Evolutionary conservation across 352 stramenopile species (phyloP).

Genomic region (Aphanomyces astaci): DNA sequence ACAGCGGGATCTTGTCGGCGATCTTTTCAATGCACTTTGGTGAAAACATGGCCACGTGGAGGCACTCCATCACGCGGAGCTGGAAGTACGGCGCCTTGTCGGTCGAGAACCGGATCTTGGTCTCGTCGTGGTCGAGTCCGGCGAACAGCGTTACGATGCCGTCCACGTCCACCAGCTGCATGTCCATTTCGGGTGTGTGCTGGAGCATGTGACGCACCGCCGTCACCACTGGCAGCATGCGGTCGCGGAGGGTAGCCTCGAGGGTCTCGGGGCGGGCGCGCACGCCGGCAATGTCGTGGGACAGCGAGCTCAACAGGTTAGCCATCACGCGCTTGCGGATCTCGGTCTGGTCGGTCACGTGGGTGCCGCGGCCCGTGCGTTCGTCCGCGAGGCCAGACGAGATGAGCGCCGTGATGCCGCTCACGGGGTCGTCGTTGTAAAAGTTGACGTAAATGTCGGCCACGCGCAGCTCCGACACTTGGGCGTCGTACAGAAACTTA

Average conservation of each 20-base stretch:
- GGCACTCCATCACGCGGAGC: conserved; percentile 73
- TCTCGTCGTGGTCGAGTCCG: conserved; percentile 73
- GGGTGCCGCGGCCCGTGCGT: background rate
- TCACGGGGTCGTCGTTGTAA: conserved; percentile 79
- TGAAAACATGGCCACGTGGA: conserved; percentile 84
- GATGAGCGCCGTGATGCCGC: conserved; percentile 64
- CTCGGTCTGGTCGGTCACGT: conserved; percentile 13
- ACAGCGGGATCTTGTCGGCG: conserved; percentile 64
- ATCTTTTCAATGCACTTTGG: conserved; percentile 68
- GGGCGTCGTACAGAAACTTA: conserved; percentile 71
- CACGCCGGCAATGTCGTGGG: conserved; percentile 62
- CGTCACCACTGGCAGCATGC: conserved; percentile 65
- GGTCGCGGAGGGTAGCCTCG: conserved; percentile 58
- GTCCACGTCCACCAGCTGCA: conserved; percentile 70
- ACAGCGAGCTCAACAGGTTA: conserved; percentile 53
- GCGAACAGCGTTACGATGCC: conserved; percentile 63
- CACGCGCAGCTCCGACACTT: conserved; percentile 78
- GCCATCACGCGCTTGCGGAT: conserved; percentile 52
- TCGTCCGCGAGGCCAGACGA: background rate
- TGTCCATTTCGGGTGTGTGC: conserved; percentile 75
- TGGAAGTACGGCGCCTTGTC: conserved; percentile 63
- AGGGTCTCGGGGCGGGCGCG: conserved; percentile 57
- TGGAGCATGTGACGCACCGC: conserved; percentile 75
- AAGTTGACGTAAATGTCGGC: conserved; percentile 85
- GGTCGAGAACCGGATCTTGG: conserved; percentile 73